Evolutionary conservation across 352 stramenopile genomes (phyloP).

Genomic region (Pythium scleroteichum): DNA sequence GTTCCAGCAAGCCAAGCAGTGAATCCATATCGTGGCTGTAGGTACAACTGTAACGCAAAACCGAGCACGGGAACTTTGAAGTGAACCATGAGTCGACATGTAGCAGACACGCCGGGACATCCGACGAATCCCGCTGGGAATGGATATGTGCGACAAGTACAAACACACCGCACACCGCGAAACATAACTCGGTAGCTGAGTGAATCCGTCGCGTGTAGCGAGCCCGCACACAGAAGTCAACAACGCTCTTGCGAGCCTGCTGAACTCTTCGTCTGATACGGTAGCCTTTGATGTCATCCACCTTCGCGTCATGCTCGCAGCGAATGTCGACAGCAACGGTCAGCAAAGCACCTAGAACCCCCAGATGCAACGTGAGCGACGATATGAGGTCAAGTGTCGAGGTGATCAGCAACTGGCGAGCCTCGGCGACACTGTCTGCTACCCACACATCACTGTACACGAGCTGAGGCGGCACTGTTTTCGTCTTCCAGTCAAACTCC

Average conservation of each 20-base stretch:
- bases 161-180: background rate
- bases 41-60: conserved; percentile 12
- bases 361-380: conserved; percentile 2
- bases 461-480: background rate
- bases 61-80: conserved; percentile 18
- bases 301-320: background rate
- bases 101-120: background rate
- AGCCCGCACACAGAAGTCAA: background rate
- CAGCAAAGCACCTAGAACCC: background rate
- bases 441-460: conserved; percentile 17
- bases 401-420: conserved; percentile 7
- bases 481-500: conserved; percentile 17
- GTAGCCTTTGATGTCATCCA: background rate
- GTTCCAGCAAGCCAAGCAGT: background rate
- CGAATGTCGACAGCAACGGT: background rate
- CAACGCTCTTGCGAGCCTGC: background rate
- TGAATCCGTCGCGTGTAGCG: background rate
- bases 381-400: conserved; percentile 7
- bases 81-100: conserved; percentile 23
- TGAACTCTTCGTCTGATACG: background rate
- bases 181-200: background rate
- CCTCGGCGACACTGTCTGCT: background rate
- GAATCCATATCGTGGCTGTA: background rate
- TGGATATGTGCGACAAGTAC: background rate
- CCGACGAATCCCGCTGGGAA: background rate